A percentile compares a stretch with the other conserved stretches of the same genome.
These are phyloP conservation scores for Coprinopsis cinerea DNA, from an alignment of 768 basidiomycete genomes.

Conservation along the genomic window DNA sequence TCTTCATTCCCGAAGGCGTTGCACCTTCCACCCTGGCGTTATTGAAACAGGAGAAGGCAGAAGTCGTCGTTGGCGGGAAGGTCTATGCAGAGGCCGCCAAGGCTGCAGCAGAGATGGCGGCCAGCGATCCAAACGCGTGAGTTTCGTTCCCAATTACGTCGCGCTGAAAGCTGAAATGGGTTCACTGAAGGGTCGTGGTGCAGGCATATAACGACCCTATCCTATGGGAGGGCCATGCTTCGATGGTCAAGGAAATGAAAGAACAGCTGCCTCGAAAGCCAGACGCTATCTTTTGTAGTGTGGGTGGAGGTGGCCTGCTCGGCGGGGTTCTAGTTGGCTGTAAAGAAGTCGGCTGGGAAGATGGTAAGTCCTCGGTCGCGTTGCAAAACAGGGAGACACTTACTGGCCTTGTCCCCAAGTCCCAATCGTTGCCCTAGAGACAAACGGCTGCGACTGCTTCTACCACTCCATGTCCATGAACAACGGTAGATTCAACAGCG, in stretches of 20 bases:
- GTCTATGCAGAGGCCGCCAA: constrained; percentile 53
- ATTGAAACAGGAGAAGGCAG: constrained; percentile 48
- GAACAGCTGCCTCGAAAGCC: constrained; percentile 50
- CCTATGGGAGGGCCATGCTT: constrained; percentile 75
- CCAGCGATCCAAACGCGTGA: constrained; percentile 46
- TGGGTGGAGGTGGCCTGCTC: constrained; percentile 69
- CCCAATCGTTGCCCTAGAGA: constrained; percentile 62
- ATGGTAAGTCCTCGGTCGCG: constrained; percentile 37
- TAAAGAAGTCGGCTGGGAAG: constrained; percentile 56
- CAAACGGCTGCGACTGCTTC: constrained; percentile 69
- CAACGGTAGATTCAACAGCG: constrained; percentile 26
- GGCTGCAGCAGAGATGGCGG: constrained; percentile 42
- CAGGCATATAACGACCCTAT: constrained; percentile 67
- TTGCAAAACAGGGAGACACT: constrained; percentile 3
- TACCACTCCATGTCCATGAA: constrained; percentile 66
- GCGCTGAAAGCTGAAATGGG: background rate
- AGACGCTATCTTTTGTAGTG: constrained; percentile 70
- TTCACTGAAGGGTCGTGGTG: constrained; percentile 48
- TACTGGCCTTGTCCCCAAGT: constrained; percentile 30
- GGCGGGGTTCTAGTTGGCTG: constrained; percentile 72
- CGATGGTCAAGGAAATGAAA: constrained; percentile 61
- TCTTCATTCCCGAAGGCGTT: constrained; percentile 58
- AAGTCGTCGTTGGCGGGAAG: constrained; percentile 51
- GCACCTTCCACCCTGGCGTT: constrained; percentile 41
- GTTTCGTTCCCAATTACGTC: constrained; percentile 18